A percentile compares a stretch with the other conserved stretches of the same genome.
These are phyloP conservation scores for Graphilbum sp. DNA, from an alignment of 2,329 filamentous ascomycete genomes.

Conservation along the genomic window DNA sequence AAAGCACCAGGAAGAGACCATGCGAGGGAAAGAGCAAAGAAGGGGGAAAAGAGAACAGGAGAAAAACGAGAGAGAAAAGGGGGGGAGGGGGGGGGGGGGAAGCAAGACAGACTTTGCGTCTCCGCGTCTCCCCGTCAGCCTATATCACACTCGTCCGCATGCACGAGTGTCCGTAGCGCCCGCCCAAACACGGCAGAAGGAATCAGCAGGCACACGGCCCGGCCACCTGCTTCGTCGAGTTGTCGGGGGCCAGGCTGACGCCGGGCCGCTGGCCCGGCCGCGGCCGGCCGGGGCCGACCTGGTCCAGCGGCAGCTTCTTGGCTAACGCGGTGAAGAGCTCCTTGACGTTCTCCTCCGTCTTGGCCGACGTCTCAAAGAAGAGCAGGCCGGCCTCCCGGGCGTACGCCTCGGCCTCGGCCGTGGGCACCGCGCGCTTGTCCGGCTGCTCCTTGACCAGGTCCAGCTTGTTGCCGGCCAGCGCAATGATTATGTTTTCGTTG, in stretches of 20 bases:
- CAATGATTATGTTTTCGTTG: slow-evolving; percentile 99
- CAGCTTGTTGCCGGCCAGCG: slow-evolving; percentile 92
- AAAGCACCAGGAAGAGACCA: too few species aligned
- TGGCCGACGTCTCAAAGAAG: slow-evolving; percentile 97
- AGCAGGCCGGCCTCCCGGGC: slow-evolving; percentile 83
- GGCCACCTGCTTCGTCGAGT: slow-evolving; percentile 37
- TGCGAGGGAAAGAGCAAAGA: slow-evolving; percentile 2
- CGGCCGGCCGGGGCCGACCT: slow-evolving; percentile 80
- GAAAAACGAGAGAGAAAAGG: too few species aligned
- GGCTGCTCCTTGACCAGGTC: slow-evolving; percentile 89
- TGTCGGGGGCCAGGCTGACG: slow-evolving; percentile 39
- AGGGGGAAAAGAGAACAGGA: not conserved
- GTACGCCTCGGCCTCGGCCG: slow-evolving; percentile 87
- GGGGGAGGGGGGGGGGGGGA: too few species aligned
- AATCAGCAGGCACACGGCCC: slow-evolving; percentile 42
- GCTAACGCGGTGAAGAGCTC: slow-evolving; percentile 96
- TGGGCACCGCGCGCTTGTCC: slow-evolving; percentile 83
- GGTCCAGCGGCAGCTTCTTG: slow-evolving; percentile 92
- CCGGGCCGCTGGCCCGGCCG: slow-evolving; percentile 46
- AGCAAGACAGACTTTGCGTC: too few species aligned
- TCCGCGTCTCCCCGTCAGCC: not conserved
- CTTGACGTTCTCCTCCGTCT: slow-evolving; percentile 89
- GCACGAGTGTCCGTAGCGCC: too few species aligned
- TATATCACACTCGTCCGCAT: too few species aligned
- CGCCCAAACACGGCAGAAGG: too few species aligned